These are phyloP conservation scores for Aspergillus mulundensis DNA, from an alignment of 495 filamentous ascomycete species.

Conservation along the genomic window DNA sequence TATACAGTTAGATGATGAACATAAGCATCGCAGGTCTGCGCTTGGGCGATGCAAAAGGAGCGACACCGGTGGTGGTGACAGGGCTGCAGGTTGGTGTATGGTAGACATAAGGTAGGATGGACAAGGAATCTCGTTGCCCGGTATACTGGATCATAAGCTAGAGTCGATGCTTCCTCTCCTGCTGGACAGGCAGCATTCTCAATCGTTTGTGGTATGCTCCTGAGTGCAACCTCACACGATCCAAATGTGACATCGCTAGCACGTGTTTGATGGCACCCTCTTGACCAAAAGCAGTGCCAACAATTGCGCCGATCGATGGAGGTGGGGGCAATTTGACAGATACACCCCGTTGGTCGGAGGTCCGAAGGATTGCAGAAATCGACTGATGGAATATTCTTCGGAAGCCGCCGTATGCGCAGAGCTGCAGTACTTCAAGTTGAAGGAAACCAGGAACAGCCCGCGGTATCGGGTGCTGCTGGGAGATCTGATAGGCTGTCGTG, in stretches of 20 bases:
- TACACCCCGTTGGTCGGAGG: neutral
- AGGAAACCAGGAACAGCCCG: neutral
- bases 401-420: constrained; percentile 11
- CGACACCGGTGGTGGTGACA: neutral
- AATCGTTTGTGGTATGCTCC: neutral
- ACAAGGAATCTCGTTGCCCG: neutral
- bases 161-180: neutral
- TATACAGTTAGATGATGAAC: neutral
- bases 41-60: constrained; percentile 1
- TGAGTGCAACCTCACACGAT: neutral
- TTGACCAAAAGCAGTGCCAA: neutral
- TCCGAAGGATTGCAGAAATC: neutral
- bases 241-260: neutral
- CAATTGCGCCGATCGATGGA: neutral
- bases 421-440: constrained; percentile 5
- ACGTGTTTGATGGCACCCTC: neutral
- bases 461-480: neutral
- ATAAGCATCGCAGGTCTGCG: constrained; percentile 13
- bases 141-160: neutral
- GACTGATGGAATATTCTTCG: constrained; percentile 1
- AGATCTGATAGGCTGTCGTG: constrained; percentile 9
- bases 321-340: neutral
- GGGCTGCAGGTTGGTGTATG: neutral
- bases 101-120: neutral
- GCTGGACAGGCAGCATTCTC: neutral